Base-by-base conservation (phyloP, 2,329 filamentous ascomycete genomes). In the Fusarium drepaniforme region DNA sequence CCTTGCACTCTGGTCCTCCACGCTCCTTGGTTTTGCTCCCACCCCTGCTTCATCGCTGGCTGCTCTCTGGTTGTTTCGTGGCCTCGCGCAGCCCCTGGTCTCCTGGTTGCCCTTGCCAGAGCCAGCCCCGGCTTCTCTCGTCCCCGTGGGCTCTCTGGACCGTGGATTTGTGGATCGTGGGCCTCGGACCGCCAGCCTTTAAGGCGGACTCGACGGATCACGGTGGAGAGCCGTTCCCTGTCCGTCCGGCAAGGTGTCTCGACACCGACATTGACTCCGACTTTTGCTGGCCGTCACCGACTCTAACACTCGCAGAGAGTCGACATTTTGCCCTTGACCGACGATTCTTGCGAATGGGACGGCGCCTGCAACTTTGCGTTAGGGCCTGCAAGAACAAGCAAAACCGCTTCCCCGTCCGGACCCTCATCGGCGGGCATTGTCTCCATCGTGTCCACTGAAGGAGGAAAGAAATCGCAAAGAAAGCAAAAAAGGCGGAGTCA, bases 231-330 rank as follows among this genome's bases (percentile, higher is more conserved):
- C 37, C 33, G 63, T 74, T 66, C 68, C 71, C 71, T 76, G 74
- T 73, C 44, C 56, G 12, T 68, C 65, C 46, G 67, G 60, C 72
- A 70, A 72, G 66, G 64, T 62, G 66, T 69, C 67, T 75, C 67
- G 76, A 78, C 77, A 78, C 77, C 76, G 76, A 78, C 76, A 69
- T 74, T 75, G 76, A 74, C 67, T 71, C 74, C 75, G 74, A 78
- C 74, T 67, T 74, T 70, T 75, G 64, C 65, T 71, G 40, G 30
- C 67, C 60, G 76, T 72, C 75, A 78, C 76, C 76, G 77, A 76
- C 75, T 77, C 71, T 63, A 68, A 77, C 44, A 75, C 68, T 66
- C 67, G 72, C 69, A 70, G 68, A 63, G 56, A 68, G 59, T 64
- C 72, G 68, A 64, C 64, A 64, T 70, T 57, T 72, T 60, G 51